phyloP scores from a whole-genome alignment of 2,329 filamentous ascomycete species.

The Dendryphion nanum region DNA sequence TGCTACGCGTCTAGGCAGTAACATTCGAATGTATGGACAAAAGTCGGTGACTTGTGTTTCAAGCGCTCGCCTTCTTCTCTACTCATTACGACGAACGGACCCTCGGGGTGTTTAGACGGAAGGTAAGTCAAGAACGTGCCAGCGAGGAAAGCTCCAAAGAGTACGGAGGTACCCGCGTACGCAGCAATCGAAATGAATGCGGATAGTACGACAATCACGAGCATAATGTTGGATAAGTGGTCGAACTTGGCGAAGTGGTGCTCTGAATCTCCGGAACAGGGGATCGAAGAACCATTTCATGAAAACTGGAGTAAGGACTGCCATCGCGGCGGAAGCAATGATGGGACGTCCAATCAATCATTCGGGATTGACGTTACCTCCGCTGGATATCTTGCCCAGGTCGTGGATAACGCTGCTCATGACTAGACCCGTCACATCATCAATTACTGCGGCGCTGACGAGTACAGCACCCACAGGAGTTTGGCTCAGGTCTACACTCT shows the following conservation, averaged over 20 bases:
- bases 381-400: constrained; percentile 15
- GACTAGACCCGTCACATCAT: constrained; percentile 48
- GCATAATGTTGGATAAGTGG: constrained; percentile 21
- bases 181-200: constrained; percentile 29
- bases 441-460: constrained; percentile 48
- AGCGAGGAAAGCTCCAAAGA: constrained; percentile 32
- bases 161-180: constrained; percentile 26
- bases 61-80: constrained; percentile 25
- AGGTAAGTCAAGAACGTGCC: constrained; percentile 28
- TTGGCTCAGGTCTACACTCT: constrained; percentile 41
- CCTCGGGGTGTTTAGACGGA: constrained; percentile 13
- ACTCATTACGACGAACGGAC: constrained; percentile 20
- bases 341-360: constrained; percentile 28
- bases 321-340: constrained; percentile 18
- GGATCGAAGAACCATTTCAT: constrained; percentile 39
- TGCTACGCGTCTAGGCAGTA: constrained; percentile 50
- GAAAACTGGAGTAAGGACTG: constrained; percentile 20
- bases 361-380: constrained; percentile 12
- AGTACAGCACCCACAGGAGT: constrained; percentile 47
- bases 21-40: constrained; percentile 30
- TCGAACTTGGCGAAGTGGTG: constrained; percentile 19
- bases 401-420: constrained; percentile 37
- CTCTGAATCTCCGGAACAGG: constrained; percentile 16
- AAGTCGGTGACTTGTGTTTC: constrained; percentile 25
- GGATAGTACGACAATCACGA: constrained; percentile 27